These are phyloP conservation scores for Sarocladium kiliense DNA, from an alignment of 2,329 filamentous ascomycete species.

Conservation along the genomic window DNA sequence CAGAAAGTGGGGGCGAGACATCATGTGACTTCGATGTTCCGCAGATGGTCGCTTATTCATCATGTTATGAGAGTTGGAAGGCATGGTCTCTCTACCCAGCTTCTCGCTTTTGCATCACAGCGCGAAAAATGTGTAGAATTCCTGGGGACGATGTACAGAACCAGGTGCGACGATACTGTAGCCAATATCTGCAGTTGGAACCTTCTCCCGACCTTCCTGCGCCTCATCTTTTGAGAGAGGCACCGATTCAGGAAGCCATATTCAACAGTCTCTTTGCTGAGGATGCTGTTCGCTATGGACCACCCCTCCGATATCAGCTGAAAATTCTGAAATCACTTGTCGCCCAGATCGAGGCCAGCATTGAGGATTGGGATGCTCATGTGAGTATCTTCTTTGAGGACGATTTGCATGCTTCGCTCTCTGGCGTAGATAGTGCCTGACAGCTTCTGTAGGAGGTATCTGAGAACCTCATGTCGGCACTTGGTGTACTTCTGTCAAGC, in stretches of 20 bases:
- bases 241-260: slow-evolving; percentile 60
- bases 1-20: background rate
- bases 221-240: slow-evolving; percentile 49
- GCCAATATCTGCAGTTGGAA: slow-evolving; percentile 77
- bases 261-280: slow-evolving; percentile 63
- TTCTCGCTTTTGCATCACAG: background rate
- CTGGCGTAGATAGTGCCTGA: slow-evolving; percentile 19
- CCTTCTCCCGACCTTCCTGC: slow-evolving; percentile 59
- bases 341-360: slow-evolving; percentile 63
- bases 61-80: too few relatives aligned
- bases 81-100: too few relatives aligned
- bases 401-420: background rate
- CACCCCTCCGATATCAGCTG: slow-evolving; percentile 65
- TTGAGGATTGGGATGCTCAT: slow-evolving; percentile 80
- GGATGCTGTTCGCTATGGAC: slow-evolving; percentile 47
- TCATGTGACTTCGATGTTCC: background rate
- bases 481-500: slow-evolving; percentile 60
- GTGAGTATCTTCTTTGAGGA: slow-evolving; percentile 48
- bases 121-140: background rate
- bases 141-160: background rate
- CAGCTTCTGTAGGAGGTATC: slow-evolving; percentile 64
- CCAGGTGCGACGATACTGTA: slow-evolving; percentile 51
- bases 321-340: slow-evolving; percentile 71
- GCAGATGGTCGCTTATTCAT: background rate
- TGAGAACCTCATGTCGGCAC: slow-evolving; percentile 67